Evolutionary conservation across 305 asterid genomes (phyloP), one percentile per base, ranked within the genome.

Genomic region (Caryopteris hybrid): DNA sequence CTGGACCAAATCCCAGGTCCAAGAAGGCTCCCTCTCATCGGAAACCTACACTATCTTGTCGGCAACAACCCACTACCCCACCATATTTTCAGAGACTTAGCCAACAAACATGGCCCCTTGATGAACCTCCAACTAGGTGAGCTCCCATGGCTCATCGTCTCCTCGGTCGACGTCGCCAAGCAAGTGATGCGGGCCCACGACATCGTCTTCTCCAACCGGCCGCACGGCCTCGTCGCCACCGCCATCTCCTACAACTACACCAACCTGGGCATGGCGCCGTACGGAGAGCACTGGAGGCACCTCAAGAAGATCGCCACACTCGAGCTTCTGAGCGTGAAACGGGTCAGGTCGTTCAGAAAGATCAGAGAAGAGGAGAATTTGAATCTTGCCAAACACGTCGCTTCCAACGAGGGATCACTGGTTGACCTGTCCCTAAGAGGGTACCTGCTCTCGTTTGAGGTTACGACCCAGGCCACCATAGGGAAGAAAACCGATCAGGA

Each of bases 241-340:
- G 66, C 22, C 3, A 12, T 60, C n/a, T 21, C 66, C 11, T 60
- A 60, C 66, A 39, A 60, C 21, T 61, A 43, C 67, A 61, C 55
- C 55, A 47, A 61, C 39, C 51, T 60, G 34, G 66, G 51, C 21
- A n/a, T 12, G 51, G 66, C 66, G 1, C 51, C 66, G 6, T 60
- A 60, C 56, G 41, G 68, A 27, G 56, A 23, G 0, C 38, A 61
- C 68, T 61, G 68, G 68, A 7, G 68, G 6, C 54, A 61, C 2
- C 41, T 61, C 16, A 25, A 12, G 46, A 61, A 61, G 27, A 61
- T 61, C 68, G 36, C 55, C 68, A 61, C 68, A 5, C 68, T 43
- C 54, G 68, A 61, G 68, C 68, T 61, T 2, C 55, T 61, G 17
- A 42, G 68, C 68, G 42, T 17, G 25, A 47, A 48, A 11, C 55